Evolutionary conservation across 2,329 filamentous ascomycete species (phyloP).

Genomic region (Eurotiales sp.): DNA sequence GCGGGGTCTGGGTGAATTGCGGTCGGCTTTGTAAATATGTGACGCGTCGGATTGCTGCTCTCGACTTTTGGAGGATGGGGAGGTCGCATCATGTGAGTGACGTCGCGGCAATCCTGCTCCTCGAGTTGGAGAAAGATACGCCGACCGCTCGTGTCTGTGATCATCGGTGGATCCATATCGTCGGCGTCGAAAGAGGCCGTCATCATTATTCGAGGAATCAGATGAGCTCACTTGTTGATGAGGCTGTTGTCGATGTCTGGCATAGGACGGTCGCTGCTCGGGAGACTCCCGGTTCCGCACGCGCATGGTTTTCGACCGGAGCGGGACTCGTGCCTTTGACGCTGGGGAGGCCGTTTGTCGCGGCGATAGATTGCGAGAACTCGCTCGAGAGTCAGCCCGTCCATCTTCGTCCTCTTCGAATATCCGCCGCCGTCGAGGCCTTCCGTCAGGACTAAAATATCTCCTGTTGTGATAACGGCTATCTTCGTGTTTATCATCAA

Average conservation of each 20-base stretch:
- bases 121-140: constrained; percentile 27
- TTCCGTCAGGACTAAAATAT: constrained; percentile 8
- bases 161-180: constrained; percentile 18
- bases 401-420: constrained; percentile 5
- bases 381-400: constrained; percentile 1
- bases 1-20: not conserved
- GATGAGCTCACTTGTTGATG: constrained; percentile 16
- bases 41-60: not conserved
- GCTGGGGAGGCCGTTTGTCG: constrained; percentile 8
- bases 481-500: constrained; percentile 14
- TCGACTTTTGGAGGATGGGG: constrained; percentile 6
- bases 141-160: constrained; percentile 16
- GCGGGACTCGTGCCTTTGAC: constrained; percentile 27
- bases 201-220: constrained; percentile 24
- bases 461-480: constrained; percentile 2
- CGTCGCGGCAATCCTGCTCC: constrained; percentile 24
- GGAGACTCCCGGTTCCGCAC: constrained; percentile 14
- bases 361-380: constrained; percentile 12
- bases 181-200: constrained; percentile 16
- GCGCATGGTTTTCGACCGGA: constrained; percentile 20
- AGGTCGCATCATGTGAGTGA: constrained; percentile 31
- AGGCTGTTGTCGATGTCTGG: not conserved
- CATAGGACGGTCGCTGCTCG: constrained; percentile 16
- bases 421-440: not conserved
- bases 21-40: not conserved